Base-by-base conservation (phyloP, 805 yeast species). In the Wickerhamiella azyma region DNA sequence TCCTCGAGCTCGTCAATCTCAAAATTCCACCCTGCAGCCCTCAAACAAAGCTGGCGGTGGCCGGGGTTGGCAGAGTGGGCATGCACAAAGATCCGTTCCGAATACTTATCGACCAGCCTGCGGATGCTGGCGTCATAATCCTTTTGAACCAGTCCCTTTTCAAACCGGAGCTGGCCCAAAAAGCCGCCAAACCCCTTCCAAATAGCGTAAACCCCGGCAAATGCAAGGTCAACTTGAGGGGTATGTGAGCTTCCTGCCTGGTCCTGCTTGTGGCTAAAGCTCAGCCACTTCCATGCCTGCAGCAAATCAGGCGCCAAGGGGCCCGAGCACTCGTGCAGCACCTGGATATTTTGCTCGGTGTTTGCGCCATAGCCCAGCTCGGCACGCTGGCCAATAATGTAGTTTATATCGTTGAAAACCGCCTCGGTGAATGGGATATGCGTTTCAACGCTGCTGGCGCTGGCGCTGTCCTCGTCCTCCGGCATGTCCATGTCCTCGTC, bases 221-320 rank as follows among this genome's bases (percentile, higher is more conserved):
- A 86, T 1, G 94, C 88, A 28, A 89, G 69, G 58, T 89, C 96
- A 33, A 85, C 65, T 14, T 75, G 79, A 19, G 76, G 77, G 5
- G 81, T 71, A 2, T 75, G 66, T 81, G 84, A 80, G 1, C 79
- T 66, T 0, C 84, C 81, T 42, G 77, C 74, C 16, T 71, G 71
- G 3, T 77, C 76, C 1, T 83, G 70, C 37, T 74, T 75, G 45
- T 75, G 72, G 0, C 94, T 85, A 43, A 83, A 74, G 1, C 76
- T 74, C 28, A 89, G 64, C 97, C 97, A 89, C 57, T 81, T 78
- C 97, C 97, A 89, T 0, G 94, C 81, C 54, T 84, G 42, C 81
- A 65, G 51, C 75, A 81, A n/a, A 66, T 64, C 44, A 67, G 68
- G 46, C 63, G 71, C 26, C 66, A 66, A 50, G 75, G 45, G 84